Evolutionary conservation across 177 flowering plant species (phyloP).

Genomic region (Tripterygium wilfordii): DNA sequence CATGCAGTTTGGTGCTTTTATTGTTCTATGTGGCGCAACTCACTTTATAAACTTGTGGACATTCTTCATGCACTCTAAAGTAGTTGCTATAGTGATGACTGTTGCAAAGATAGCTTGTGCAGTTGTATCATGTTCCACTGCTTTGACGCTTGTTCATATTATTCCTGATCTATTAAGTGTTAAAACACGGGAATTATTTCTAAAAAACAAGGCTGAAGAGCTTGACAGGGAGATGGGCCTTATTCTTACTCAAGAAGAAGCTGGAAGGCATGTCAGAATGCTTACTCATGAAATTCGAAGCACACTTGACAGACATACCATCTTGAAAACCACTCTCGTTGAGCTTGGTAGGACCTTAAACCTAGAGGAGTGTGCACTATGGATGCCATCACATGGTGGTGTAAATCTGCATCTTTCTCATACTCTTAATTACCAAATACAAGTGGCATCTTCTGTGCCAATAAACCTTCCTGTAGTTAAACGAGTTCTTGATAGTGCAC

Average conservation of each 20-base stretch:
- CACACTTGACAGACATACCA: conserved; percentile 51
- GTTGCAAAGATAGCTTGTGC: conserved; percentile 49
- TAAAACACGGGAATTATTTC: conserved; percentile 39
- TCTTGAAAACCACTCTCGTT: conserved; percentile 48
- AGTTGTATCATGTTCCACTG: conserved; percentile 49
- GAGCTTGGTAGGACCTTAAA: conserved; percentile 42
- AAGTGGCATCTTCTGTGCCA: conserved; percentile 30
- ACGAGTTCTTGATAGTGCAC: conserved; percentile 32
- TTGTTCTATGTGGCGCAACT: conserved; percentile 71
- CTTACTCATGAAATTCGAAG: conserved; percentile 65
- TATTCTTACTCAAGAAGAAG: conserved; percentile 49
- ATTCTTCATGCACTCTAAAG: conserved; percentile 46
- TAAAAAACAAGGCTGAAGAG: conserved; percentile 44
- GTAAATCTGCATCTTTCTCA: conserved; percentile 35
- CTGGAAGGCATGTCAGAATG: conserved; percentile 64
- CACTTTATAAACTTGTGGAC: conserved; percentile 78
- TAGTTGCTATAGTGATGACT: conserved; percentile 46
- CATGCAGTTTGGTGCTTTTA: conserved; percentile 76
- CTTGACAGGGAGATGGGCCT: conserved; percentile 59
- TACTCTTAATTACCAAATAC: conserved; percentile 27
- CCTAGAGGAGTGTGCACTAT: conserved; percentile 47
- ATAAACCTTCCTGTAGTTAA: conserved; percentile 32
- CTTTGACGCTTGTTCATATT: conserved; percentile 50
- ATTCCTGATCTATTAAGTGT: conserved; percentile 50
- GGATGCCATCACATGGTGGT: conserved; percentile 48